Percentiles rank a stretch among this genome's conserved stretches.
Conservation (phyloP, 495 filamentous ascomycete species). For the Lophiostoma macrostomum region DNA sequence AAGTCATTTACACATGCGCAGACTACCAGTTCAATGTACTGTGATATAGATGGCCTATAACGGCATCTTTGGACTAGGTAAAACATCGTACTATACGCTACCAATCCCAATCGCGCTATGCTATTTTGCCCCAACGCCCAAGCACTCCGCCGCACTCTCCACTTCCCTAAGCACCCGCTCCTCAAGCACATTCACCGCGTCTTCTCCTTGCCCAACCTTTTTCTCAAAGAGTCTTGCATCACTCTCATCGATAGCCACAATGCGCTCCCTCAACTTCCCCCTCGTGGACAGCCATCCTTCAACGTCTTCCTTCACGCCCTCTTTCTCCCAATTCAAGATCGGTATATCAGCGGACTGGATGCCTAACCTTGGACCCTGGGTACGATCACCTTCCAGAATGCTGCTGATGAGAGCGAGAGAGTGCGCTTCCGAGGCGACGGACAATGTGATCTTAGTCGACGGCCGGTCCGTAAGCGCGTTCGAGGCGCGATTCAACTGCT, state of each 20-base stretch:
- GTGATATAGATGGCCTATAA: too few species aligned
- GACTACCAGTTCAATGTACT: too few species aligned
- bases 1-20: too few species aligned
- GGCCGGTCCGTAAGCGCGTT: constrained; percentile 43
- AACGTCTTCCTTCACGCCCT: constrained; percentile 69
- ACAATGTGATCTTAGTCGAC: constrained; percentile 63
- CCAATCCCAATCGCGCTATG: too few species aligned
- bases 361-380: constrained; percentile 55
- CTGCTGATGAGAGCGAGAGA: constrained; percentile 68
- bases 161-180: constrained; percentile 69
- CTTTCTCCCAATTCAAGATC: constrained; percentile 68
- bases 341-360: constrained; percentile 61
- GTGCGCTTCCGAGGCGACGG: constrained; percentile 71
- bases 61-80: too few species aligned
- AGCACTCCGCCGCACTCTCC: constrained; percentile 50
- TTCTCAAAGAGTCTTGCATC: constrained; percentile 61
- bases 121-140: constrained; percentile 34
- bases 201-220: constrained; percentile 28
- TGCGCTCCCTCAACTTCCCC: constrained; percentile 59
- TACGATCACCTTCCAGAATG: constrained; percentile 61
- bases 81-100: too few species aligned
- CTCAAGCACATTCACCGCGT: constrained; percentile 58
- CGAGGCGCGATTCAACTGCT: constrained; percentile 53
- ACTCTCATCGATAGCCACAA: constrained; percentile 66
- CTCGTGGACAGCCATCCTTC: constrained; percentile 67